These are phyloP conservation scores for Phaeosphaeriaceae sp. DNA, from an alignment of 2,329 filamentous ascomycete genomes.

Conservation along the genomic window DNA sequence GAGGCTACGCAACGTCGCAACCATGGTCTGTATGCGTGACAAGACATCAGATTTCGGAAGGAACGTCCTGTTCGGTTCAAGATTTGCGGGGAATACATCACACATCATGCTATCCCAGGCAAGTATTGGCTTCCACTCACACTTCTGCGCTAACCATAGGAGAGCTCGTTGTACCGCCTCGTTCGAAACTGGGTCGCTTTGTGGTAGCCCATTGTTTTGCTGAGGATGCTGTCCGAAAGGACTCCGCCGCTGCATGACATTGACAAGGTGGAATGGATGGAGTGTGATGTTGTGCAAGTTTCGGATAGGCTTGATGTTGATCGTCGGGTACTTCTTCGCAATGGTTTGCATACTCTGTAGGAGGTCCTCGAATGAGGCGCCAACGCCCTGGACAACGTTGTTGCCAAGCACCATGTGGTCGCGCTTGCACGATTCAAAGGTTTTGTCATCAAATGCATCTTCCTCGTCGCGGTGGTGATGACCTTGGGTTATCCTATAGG, in stretches of 20 bases:
- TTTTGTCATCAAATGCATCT: slow-evolving; percentile 45
- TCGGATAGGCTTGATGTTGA: slow-evolving; percentile 40
- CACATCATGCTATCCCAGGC: slow-evolving; percentile 47
- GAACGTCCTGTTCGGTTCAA: slow-evolving; percentile 35
- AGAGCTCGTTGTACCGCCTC: slow-evolving; percentile 42
- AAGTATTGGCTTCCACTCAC: slow-evolving; percentile 42
- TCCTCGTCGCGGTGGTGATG: slow-evolving; percentile 44
- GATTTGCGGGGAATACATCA: slow-evolving; percentile 45
- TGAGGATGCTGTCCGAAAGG: slow-evolving; percentile 26
- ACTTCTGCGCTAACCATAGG: slow-evolving; percentile 40
- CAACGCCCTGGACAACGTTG: slow-evolving; percentile 42
- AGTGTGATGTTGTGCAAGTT: slow-evolving; percentile 37
- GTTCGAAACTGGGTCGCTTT: slow-evolving; percentile 35
- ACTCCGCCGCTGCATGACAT: slow-evolving; percentile 38
- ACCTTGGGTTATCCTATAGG: slow-evolving; percentile 42
- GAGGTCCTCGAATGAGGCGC: slow-evolving; percentile 41
- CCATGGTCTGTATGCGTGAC: slow-evolving; percentile 38
- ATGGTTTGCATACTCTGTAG: slow-evolving; percentile 40
- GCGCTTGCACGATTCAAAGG: slow-evolving; percentile 38
- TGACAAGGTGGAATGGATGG: slow-evolving; percentile 45
- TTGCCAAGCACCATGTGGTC: slow-evolving; percentile 44
- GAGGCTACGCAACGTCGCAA: slow-evolving; percentile 33
- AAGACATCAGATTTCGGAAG: slow-evolving; percentile 42
- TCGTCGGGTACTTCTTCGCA: slow-evolving; percentile 38
- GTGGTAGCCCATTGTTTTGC: slow-evolving; percentile 17